Percentiles rank a stretch among this genome's conserved stretches.
Evolutionary conservation across 129 eudicot species (phyloP).

Genomic region (Helianthus tuberosus): DNA sequence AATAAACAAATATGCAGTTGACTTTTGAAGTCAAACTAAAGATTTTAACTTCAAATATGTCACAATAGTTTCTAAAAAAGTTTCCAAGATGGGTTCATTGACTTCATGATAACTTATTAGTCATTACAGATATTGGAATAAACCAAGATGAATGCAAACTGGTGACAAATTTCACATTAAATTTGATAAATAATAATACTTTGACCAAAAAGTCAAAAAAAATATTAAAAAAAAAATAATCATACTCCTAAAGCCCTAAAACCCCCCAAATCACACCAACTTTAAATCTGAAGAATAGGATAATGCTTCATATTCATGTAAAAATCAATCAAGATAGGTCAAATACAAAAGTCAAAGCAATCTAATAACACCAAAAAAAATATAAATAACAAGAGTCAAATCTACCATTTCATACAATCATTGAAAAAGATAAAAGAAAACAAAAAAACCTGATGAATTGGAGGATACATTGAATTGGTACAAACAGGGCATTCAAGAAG

Average conservation of each 20-base stretch:
- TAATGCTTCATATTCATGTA: background rate
- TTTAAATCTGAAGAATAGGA: background rate
- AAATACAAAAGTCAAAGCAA: background rate
- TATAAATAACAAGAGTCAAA: conserved; percentile 1
- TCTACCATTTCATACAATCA: conserved; percentile 1
- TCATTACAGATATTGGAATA: background rate
- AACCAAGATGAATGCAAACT: background rate
- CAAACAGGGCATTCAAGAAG: conserved; percentile 95
- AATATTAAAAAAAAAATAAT: background rate
- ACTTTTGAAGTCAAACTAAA: background rate
- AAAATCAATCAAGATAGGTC: conserved; percentile 5
- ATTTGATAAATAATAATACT: background rate
- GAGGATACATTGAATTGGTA: conserved; percentile 90
- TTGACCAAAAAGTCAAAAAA: conserved; percentile 19
- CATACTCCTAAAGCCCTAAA: conserved; percentile 22
- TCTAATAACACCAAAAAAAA: background rate
- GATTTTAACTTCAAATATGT: conserved; percentile 14
- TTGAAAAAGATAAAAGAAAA: background rate
- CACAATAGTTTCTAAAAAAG: background rate
- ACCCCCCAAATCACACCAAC: conserved; percentile 24
- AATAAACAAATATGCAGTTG: background rate
- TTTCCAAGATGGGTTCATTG: background rate
- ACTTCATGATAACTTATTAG: background rate
- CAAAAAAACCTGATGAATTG: conserved; percentile 71
- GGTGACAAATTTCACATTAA: background rate